Percentiles rank a stretch among this genome's conserved stretches.
phyloP scores from a whole-genome alignment of 805 yeast species.

The Teunomyces tritomae region DNA sequence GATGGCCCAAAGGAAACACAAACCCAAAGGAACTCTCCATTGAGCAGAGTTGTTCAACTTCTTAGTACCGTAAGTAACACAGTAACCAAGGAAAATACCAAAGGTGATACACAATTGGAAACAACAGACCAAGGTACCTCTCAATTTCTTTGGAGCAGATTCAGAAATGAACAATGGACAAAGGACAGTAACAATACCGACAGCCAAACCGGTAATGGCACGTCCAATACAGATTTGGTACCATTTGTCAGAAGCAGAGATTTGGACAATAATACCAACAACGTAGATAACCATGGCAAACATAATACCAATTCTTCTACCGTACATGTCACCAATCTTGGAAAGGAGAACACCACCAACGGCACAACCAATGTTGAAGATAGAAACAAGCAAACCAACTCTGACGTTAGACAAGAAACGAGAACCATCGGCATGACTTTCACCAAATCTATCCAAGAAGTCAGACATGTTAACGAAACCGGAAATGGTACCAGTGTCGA shows the following conservation, averaged over 20 bases:
- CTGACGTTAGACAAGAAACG: conserved; percentile 21
- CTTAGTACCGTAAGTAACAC: conserved; percentile 26
- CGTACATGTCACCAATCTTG: conserved; percentile 23
- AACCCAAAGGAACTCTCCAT: conserved; percentile 29
- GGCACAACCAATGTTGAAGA: conserved; percentile 30
- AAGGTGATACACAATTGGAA: conserved; percentile 27
- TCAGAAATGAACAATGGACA: conserved; percentile 27
- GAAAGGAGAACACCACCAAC: conserved; percentile 26
- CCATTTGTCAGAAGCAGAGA: conserved; percentile 20
- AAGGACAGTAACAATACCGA: conserved; percentile 25
- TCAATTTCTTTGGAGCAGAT: conserved; percentile 25
- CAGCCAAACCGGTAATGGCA: conserved; percentile 26
- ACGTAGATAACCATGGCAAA: conserved; percentile 25
- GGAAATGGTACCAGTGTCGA: conserved; percentile 31
- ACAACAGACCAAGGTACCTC: conserved; percentile 29
- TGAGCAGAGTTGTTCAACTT: conserved; percentile 20
- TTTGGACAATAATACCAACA: conserved; percentile 27
- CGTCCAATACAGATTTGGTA: conserved; percentile 26
- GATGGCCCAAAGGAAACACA: conserved; percentile 28
- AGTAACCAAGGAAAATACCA: conserved; percentile 28
- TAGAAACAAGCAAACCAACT: conserved; percentile 26
- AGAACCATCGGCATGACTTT: conserved; percentile 14
- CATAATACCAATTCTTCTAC: conserved; percentile 26
- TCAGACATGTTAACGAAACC: conserved; percentile 30
- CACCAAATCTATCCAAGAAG: conserved; percentile 21